Percentiles rank a stretch among this genome's conserved stretches.
Conservation (phyloP, 768 basidiomycete species). For the Boletus edulis region DNA sequence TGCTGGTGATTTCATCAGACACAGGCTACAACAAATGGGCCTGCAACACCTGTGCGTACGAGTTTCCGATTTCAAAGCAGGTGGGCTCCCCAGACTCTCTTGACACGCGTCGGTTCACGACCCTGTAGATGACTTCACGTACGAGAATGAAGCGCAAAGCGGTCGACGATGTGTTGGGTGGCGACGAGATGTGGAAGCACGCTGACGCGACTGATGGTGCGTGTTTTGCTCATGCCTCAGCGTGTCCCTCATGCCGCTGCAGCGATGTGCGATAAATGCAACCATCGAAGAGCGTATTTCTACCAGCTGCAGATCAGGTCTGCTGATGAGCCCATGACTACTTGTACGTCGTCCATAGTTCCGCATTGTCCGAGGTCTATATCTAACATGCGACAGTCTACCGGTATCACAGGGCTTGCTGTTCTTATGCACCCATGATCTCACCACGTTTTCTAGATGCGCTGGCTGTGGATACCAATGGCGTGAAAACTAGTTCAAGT, state of each 20-base stretch:
- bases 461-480: constrained; percentile 63
- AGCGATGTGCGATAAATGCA: constrained; percentile 77
- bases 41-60: constrained; percentile 92
- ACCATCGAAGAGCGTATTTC: constrained; percentile 83
- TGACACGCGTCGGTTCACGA: neutral
- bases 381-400: constrained; percentile 46
- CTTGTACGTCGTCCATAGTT: constrained; percentile 19
- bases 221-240: constrained; percentile 7
- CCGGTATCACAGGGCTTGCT: constrained; percentile 37
- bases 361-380: neutral
- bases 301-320: constrained; percentile 96
- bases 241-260: neutral
- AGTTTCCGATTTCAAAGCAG: constrained; percentile 50
- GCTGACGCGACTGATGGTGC: constrained; percentile 83
- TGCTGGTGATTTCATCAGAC: constrained; percentile 74
- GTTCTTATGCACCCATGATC: neutral
- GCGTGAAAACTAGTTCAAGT: constrained; percentile 54
- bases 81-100: neutral
- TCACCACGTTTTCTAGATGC: constrained; percentile 41
- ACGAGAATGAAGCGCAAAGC: constrained; percentile 84
- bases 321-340: constrained; percentile 89
- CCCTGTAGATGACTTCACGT: constrained; percentile 82
- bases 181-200: constrained; percentile 91
- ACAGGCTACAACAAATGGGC: constrained; percentile 90
- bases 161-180: constrained; percentile 94